Conservation (phyloP, 768 basidiomycete species). For the Xanthoconium stramineum region DNA sequence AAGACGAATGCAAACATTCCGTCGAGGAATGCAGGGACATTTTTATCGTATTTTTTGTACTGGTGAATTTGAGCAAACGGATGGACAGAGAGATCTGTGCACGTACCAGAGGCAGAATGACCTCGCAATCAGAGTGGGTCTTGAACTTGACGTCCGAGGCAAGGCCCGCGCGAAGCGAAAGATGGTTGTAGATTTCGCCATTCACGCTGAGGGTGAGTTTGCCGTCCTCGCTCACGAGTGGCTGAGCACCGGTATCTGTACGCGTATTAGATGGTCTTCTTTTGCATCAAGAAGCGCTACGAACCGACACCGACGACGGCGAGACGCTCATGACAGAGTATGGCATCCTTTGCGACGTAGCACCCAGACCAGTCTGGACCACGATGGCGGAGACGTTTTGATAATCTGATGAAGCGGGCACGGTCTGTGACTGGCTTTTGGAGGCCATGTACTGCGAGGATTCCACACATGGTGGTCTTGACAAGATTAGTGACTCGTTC, state of each 20-base stretch:
- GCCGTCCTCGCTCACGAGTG: constrained; percentile 82
- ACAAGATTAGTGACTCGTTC: not conserved
- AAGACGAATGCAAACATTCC: constrained; percentile 99
- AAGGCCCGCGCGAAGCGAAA: constrained; percentile 67
- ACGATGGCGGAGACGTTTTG: constrained; percentile 87
- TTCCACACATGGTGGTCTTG: constrained; percentile 78
- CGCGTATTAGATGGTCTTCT: not conserved
- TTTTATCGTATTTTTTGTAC: constrained; percentile 83
- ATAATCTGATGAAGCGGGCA: constrained; percentile 74
- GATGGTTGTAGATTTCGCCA: constrained; percentile 98
- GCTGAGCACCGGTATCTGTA: constrained; percentile 94
- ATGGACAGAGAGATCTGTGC: constrained; percentile 16
- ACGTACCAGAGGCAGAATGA: constrained; percentile 85
- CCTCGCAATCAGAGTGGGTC: constrained; percentile 97
- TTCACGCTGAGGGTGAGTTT: constrained; percentile 88
- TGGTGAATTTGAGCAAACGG: constrained; percentile 28
- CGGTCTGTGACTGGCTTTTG: constrained; percentile 68
- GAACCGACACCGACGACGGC: constrained; percentile 97
- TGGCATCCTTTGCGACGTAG: constrained; percentile 74
- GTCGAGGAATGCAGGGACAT: constrained; percentile 78
- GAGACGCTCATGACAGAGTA: constrained; percentile 93
- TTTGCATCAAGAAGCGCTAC: constrained; percentile 21
- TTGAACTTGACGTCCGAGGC: constrained; percentile 76
- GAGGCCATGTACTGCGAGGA: constrained; percentile 80
- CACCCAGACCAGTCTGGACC: constrained; percentile 99